Base-by-base conservation (phyloP, 306 rosid genomes). In the Cucurbita ficifolia region DNA sequence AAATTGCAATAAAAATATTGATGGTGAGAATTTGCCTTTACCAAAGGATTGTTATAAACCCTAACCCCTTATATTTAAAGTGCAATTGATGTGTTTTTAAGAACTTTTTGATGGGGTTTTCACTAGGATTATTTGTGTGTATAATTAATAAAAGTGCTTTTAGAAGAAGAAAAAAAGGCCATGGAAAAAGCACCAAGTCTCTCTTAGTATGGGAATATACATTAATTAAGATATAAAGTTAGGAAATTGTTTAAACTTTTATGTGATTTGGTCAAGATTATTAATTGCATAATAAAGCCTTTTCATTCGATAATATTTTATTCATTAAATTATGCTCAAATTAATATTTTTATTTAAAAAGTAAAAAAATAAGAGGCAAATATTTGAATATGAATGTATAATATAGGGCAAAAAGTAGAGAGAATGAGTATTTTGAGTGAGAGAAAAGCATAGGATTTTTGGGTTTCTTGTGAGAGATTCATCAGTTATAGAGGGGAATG, bases 391-490 rank as follows among this genome's bases (percentile, higher is more conserved):
- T 52, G 10, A 3, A 52, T 6, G 17, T 52, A 10, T 17, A 52
- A 46, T 46, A 52, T 17, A 52, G 0, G 58, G 58, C 8, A 39
- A 56, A 75, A 79, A 75, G 75, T 46, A 42, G 65, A 78, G 76
- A 46, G 62, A 6, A 19, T 1, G 54, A 7, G 33, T 3, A 24
- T 19, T 17, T 64, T 64, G 19, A 49, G 70, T 40, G 1, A 39
- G 6, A 17, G 19, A 76, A 79, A 82, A 76, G 82, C 90, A 89
- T 85, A 74, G 92, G 96, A 89, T 89, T 85, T 90, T 85, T 80
- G n/a, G n/a, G n/a, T n/a, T n/a, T n/a, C n/a, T n/a, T n/a, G n/a
- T n/a, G n/a, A n/a, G n/a, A n/a, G n/a, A n/a, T n/a, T n/a, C n/a
- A n/a, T n/a, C n/a, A n/a, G n/a, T n/a, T n/a, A n/a, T n/a, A 75